Base-by-base conservation (phyloP, 495 filamentous ascomycete genomes). In the Penicillium cinerascens region DNA sequence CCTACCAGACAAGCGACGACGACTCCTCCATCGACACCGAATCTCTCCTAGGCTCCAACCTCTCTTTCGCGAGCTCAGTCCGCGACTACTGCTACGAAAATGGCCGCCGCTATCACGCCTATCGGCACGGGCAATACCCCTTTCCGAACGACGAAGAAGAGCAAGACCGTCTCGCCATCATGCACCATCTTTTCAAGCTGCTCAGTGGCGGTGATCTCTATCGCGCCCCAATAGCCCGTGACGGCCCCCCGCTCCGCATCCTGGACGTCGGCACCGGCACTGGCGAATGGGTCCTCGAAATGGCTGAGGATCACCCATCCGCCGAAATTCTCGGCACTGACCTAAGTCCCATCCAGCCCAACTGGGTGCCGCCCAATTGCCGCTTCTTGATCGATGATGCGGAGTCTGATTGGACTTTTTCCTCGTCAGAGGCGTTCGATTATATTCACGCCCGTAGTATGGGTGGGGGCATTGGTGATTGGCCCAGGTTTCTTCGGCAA, bases 91-190 rank as follows among this genome's bases (percentile, higher is more conserved):
- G 65, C 56, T 78, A 80, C 52, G 77, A 84, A 59, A 84, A 84
- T 54, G 82, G 82, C 51, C 76, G 82, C 37, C 82, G 82, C 27
- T 85, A 85, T 51, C 81, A 85, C 58, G 73, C 80, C 41, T 84
- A 81, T 60, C 71, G 75, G 17, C 71, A 75, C 56, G 62, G 59
- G 68, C 79, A 80, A 46, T 87, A 86, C 47, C 69, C 71, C 23
- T 78, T 79, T 36, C 84, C 84, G 26, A 87, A 86, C 58, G 83
- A 87, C 56, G 61, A 75, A 21, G 59, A 71, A 41, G 83, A 87
- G 56, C 75, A 78, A 54, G 87, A 89, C 54, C 81, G 88, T 26
- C 81, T 90, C 45, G 82, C 84, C 42, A 69, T 91, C 44, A 71
- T 80, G 51, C 87, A 91, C 65, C 78, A 82, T 46, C 75, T 86